phyloP scores from a whole-genome alignment of 768 basidiomycete genomes.

The Dioszegia hungarica region DNA sequence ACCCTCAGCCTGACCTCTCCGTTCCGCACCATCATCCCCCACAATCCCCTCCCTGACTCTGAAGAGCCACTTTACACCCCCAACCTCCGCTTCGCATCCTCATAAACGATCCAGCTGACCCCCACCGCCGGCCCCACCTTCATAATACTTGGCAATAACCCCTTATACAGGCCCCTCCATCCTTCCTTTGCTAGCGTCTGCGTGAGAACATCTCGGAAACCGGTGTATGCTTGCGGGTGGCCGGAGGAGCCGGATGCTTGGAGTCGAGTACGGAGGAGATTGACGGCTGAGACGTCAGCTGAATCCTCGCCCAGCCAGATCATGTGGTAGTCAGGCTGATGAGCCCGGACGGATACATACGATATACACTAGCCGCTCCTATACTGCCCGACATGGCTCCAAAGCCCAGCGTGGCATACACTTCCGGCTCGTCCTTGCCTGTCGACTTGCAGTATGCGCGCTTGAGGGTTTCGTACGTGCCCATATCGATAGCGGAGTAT shows the following conservation, averaged over 20 bases:
- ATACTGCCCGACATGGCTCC: slow-evolving; percentile 90
- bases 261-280: slow-evolving; percentile 81
- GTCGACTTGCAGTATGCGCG: slow-evolving; percentile 81
- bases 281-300: slow-evolving; percentile 34
- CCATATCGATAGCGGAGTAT: slow-evolving; percentile 79
- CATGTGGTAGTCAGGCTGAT: background rate
- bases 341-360: slow-evolving; percentile 26
- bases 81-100: slow-evolving; percentile 36
- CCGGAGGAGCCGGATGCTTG: slow-evolving; percentile 95
- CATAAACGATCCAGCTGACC: slow-evolving; percentile 81
- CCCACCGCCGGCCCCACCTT: slow-evolving; percentile 97
- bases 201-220: slow-evolving; percentile 74
- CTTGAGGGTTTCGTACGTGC: slow-evolving; percentile 91
- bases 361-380: slow-evolving; percentile 85
- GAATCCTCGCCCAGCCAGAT: background rate
- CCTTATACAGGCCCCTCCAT: slow-evolving; percentile 88
- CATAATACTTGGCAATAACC: slow-evolving; percentile 82
- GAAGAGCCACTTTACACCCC: slow-evolving; percentile 19
- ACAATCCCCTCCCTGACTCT: background rate
- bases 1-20: background rate
- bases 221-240: slow-evolving; percentile 83
- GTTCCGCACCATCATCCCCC: background rate
- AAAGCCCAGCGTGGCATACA: slow-evolving; percentile 79
- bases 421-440: slow-evolving; percentile 80
- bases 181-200: slow-evolving; percentile 81